Evolutionary conservation across 1,284 basidiomycete species (phyloP).

Genomic region (Ustilago cynodontis): DNA sequence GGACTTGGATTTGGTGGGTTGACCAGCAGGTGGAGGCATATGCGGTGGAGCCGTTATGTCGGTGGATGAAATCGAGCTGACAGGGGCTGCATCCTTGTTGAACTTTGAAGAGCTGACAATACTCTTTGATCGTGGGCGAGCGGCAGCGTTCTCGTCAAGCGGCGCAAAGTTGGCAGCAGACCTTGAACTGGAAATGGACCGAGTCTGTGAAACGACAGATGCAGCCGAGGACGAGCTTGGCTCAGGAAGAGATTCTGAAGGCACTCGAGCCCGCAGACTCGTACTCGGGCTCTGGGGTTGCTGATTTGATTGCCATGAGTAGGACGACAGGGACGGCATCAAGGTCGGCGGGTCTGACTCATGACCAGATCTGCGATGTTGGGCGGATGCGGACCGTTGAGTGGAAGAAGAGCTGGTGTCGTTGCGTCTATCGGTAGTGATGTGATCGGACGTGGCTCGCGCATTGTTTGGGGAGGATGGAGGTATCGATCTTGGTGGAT

Average conservation of each 20-base stretch:
- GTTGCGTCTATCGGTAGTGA: not conserved
- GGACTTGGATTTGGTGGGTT: not conserved
- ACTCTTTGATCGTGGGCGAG: constrained; percentile 38
- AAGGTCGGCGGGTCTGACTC: not conserved
- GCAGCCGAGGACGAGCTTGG: not conserved
- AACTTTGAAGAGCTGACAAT: constrained; percentile 16
- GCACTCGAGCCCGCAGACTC: not conserved
- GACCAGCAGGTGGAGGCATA: not conserved
- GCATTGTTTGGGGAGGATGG: not conserved
- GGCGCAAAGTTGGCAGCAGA: constrained; percentile 14
- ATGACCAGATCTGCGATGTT: not conserved
- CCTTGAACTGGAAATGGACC: constrained; percentile 19
- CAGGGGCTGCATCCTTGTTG: not conserved
- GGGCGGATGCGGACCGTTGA: constrained; percentile 3
- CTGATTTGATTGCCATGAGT: constrained; percentile 8
- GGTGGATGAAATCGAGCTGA: not conserved
- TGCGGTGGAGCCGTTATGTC: not conserved
- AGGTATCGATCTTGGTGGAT: not conserved
- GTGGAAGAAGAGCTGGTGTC: not conserved
- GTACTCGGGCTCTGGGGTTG: not conserved
- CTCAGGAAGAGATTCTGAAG: not conserved
- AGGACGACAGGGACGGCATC: constrained; percentile 5
- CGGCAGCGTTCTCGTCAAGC: constrained; percentile 4
- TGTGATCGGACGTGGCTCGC: constrained; percentile 9
- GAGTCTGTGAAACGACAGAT: constrained; percentile 1